These are phyloP conservation scores for Gynochthodes officinalis DNA, from an alignment of 257 asterid species.

Conservation along the genomic window DNA sequence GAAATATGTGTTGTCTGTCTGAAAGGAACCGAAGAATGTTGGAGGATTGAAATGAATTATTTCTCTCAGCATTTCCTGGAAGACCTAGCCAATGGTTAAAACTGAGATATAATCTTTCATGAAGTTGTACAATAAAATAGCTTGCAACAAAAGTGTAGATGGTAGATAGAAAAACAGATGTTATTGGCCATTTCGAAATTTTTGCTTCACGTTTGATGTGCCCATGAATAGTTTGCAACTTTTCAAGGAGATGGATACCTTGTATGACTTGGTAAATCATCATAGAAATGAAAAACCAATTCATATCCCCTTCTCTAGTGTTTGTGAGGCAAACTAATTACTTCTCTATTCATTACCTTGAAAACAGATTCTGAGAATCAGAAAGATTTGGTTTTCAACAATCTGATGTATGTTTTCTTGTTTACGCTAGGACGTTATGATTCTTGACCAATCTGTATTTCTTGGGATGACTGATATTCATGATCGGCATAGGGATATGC, in stretches of 20 bases:
- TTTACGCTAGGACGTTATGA: constrained; percentile 37
- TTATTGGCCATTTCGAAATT: not conserved
- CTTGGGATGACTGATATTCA: constrained; percentile 39
- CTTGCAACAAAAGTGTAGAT: not conserved
- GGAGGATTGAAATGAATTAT: not conserved
- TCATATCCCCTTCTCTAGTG: not conserved
- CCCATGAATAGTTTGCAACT: not conserved
- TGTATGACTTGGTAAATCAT: not conserved
- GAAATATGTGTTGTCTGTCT: not conserved
- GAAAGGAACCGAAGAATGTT: not conserved
- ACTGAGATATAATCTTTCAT: not conserved
- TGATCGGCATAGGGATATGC: constrained; percentile 54
- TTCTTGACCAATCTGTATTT: constrained; percentile 41
- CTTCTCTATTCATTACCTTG: not conserved
- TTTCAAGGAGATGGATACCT: not conserved
- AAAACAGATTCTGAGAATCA: not conserved
- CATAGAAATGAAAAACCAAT: not conserved
- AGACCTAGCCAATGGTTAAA: not conserved
- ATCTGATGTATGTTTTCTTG: not conserved
- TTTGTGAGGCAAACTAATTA: not conserved
- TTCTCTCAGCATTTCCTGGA: not conserved
- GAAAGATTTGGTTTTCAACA: not conserved
- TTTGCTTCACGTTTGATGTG: not conserved
- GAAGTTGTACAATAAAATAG: not conserved
- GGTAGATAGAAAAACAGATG: not conserved